A percentile compares a stretch with the other conserved stretches of the same genome.
These are phyloP conservation scores for Monilinia vaccinii-corymbosi DNA, from an alignment of 2,329 filamentous ascomycete species.

Conservation along the genomic window DNA sequence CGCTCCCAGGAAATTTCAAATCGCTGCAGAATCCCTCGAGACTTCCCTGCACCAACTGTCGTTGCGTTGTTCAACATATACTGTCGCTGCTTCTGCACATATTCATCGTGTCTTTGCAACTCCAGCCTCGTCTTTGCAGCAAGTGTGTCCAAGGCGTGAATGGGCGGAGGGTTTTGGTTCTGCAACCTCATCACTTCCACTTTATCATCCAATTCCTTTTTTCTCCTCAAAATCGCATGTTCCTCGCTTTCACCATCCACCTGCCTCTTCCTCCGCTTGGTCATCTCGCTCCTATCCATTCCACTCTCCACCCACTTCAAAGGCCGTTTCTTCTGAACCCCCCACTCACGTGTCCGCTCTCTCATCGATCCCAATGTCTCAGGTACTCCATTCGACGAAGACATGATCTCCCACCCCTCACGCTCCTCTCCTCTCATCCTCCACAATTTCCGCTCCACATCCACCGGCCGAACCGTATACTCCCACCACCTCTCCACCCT, in stretches of 20 bases:
- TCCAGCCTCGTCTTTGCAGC: background rate
- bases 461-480: background rate
- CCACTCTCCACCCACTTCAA: background rate
- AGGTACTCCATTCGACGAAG: background rate
- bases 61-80: background rate
- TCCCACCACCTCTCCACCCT: conserved; percentile 1
- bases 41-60: background rate
- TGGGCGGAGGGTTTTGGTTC: background rate
- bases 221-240: background rate
- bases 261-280: background rate
- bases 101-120: background rate
- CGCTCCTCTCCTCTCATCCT: too few species aligned
- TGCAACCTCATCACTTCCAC: background rate
- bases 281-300: background rate
- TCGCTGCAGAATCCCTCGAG: background rate
- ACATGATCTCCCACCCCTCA: too few species aligned
- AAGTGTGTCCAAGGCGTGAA: background rate
- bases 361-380: background rate
- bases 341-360: background rate
- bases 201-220: background rate
- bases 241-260: background rate
- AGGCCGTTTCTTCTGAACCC: background rate
- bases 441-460: too few species aligned
- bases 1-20: background rate
- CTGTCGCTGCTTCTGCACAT: background rate